Base-by-base conservation (phyloP, 2,329 filamentous ascomycete species). In the Arthroderma sp. region DNA sequence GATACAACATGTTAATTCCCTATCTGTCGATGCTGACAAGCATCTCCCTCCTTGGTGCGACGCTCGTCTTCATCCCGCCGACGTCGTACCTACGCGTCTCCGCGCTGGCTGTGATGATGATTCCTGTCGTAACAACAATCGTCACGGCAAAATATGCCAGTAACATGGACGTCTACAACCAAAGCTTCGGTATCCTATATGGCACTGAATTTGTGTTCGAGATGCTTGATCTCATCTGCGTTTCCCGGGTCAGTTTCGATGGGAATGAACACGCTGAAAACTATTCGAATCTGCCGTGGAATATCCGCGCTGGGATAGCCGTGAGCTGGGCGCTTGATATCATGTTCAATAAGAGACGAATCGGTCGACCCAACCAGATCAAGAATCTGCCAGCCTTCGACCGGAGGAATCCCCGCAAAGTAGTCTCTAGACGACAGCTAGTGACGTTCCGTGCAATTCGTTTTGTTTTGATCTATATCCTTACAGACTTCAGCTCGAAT, bases 181-280 rank as follows among this genome's bases (percentile, higher is more conserved):
- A 39, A 22, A 38, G 40, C 45, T 6, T 47, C 7, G 45, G 36
- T 4, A 9, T 47, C 9, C 30, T 33, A 11, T 47, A 36, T 9
- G 40, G 45, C 9, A 6, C 40, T 7, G 3, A 38, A 6, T 22
- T 47, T 29, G 45, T 31, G 4, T 28, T 47, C 22, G 45, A 47
- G 36, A 43, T 47, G n/a, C 43, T 47, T 8, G 41, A 47, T 28
- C 41, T 43, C 30, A 34, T 43, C 22, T 47, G 45, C 36, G 34
- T 47, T n/a, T 47, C 45, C 4, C 43, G 40, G 40, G 38, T n/a
- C 6, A 27, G 27, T 10, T 47, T 40, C 29, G 4, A 7, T 5
- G 8, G 31, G 10, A 33, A 5, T 3, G 40, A 8, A 27, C 5
- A 2, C n/a, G 32, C 31, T 6, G 7, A 10, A 5, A 28, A 10